Conservation (phyloP, 176 grass and related monocot species). For the Echinochloa phyllopogon region DNA sequence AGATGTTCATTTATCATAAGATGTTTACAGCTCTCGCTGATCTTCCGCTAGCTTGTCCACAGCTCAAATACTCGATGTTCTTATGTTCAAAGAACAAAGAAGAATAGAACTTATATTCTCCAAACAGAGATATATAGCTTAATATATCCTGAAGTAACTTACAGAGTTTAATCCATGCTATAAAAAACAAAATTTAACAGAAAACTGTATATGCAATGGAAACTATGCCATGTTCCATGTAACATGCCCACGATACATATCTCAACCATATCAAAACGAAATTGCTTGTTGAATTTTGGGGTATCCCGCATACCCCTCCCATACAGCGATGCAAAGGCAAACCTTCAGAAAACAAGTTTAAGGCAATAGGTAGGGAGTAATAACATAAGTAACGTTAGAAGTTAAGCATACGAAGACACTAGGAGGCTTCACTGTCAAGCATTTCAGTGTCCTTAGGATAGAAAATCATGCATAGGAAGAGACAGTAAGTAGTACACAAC, state of each 20-base stretch:
- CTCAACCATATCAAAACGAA: neutral
- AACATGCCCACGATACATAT: neutral
- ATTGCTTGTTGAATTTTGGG: neutral
- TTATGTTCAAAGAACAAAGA: neutral
- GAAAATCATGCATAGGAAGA: constrained; percentile 9
- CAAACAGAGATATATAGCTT: neutral
- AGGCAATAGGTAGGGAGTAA: neutral
- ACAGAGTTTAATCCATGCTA: neutral
- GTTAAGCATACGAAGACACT: neutral
- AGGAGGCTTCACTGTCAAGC: constrained; percentile 8
- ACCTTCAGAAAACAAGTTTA: constrained; percentile 9
- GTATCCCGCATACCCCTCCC: neutral
- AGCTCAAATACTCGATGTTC: neutral
- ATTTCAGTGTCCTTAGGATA: neutral
- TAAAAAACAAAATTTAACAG: neutral
- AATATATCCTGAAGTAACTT: neutral
- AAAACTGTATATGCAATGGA: neutral
- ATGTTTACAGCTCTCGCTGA: constrained; percentile 6
- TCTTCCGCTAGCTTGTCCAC: neutral
- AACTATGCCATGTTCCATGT: neutral
- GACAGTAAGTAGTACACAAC: constrained; percentile 3
- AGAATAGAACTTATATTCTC: neutral
- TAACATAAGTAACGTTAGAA: neutral
- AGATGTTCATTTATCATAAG: neutral
- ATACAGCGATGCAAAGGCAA: constrained; percentile 4